Base-by-base conservation (phyloP, 306 rosid species). In the Albizia julibrissin region DNA sequence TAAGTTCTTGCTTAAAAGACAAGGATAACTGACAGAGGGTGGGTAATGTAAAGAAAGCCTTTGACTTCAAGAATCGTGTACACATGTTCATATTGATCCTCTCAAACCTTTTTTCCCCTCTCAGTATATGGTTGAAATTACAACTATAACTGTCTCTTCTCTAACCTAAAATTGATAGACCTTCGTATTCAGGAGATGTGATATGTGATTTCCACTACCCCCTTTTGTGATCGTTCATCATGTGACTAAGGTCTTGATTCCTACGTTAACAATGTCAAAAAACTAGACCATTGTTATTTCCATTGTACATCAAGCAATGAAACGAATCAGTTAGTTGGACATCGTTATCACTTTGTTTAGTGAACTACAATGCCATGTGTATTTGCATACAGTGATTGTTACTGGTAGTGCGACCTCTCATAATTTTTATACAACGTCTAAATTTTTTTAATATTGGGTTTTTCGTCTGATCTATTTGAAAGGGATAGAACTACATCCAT, bases 1-100 rank as follows among this genome's bases (percentile, higher is more conserved):
- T 80, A 75, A 56, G 83, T 75, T 87, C 77, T 95, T 92, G 97
- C 98, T 93, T 95, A 76, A 88, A 95, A 87, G 97, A 92, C 92
- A 95, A 95, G 98, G 79, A 87, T 88, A 85, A 33, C 88, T 88
- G 86, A 39, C 88, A 82, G 85, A 81, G 85, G 86, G 89, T 88
- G 87, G 95, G 94, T 92, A 85, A 76, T 90, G 89, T 58, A 90
- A 87, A 80, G 54, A 91, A 87, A 80, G 62, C 24, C 98, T 95
- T 95, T 88, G 85, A 81, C 84, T 91, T 89, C 91, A 95, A 92
- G 99, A 87, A 91, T 95, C 92, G 74, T 78, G 74, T 78, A 70
- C 54, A 49, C 75, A 24, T 71, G 47, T 44, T 59, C 39, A 84
- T 83, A 14, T 77, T 84, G 62, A 82, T 83, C 83, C 87, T 52